Evolutionary conservation across 2,329 filamentous ascomycete species (phyloP), one percentile per base, ranked within the genome.

Genomic region (Aureobasidium uvarum): DNA sequence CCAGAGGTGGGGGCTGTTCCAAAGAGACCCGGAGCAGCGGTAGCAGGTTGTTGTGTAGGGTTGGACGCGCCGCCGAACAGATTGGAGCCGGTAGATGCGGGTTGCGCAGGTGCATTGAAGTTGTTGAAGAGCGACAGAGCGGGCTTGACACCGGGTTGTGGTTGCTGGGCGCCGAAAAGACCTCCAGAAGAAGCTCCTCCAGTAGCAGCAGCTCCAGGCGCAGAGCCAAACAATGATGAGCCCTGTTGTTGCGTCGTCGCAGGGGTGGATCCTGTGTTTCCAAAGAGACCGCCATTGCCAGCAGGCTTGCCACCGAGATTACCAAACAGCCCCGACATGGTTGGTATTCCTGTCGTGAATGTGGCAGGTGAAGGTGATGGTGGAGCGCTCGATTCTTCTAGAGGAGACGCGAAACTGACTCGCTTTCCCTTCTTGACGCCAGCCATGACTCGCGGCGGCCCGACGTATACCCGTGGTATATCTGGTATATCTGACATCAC

Each of bases 291-390:
- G 16, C 59, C 62, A 48, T 38, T 31, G 18, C 38, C 58, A 18
- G 51, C 31, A 33, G 66, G 55, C 50, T 67, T 64, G 51, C 25
- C 45, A 33, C 54, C 64, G 38, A 59, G 55, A 45, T 64, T 64
- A 25, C 20, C 63, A 31, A 67, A 69, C 25, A 67, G 54, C 39
- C 39, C 52, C 50, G 50, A 58, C 64, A 60, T 65, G 62, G 11
- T 38, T 31, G 62, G 10, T 38, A 13, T 39, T 20, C 48, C 18
- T 41, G 52, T 25, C 8, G 31, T 41, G 46, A 13, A 20, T 39
- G 41, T 31, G 50, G 58, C 16, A 25, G 25, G 41, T 62, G 58
- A 25, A 38, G 25, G 41, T 31, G 31, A 41, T 20, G 36, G 25
- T 11, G 59, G 23, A 28, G 41, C 11, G 28, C 31, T 25, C 18